Evolutionary conservation across 129 eudicot genomes (phyloP).

Genomic region (Scalesia atractyloides): DNA sequence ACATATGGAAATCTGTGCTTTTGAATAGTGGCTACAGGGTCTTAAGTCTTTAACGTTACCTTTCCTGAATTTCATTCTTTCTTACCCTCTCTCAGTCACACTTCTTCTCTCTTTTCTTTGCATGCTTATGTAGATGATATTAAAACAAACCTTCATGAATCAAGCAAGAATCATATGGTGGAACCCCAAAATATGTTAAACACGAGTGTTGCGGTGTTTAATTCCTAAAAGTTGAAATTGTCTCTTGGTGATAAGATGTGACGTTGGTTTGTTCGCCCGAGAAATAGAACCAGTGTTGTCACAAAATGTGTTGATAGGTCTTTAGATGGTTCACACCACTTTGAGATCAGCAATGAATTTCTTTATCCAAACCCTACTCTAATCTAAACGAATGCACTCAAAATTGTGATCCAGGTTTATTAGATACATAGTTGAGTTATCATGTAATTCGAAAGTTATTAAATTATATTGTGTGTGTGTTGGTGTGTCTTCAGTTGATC

Average conservation of each 20-base stretch:
- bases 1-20: slow-evolving; percentile 55
- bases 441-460: neutral
- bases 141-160: no score
- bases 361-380: no score
- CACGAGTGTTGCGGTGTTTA: neutral
- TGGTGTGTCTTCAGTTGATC: neutral
- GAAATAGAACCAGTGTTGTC: no score
- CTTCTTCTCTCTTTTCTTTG: slow-evolving; percentile 10
- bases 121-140: neutral
- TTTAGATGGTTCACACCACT: neutral
- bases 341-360: no score
- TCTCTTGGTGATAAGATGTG: neutral
- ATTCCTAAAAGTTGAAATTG: neutral
- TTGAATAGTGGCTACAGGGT: slow-evolving; percentile 28
- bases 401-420: neutral
- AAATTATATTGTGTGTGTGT: neutral
- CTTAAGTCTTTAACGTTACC: slow-evolving; percentile 24
- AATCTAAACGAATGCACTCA: no score
- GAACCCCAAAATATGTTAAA: neutral
- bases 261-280: no score
- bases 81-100: slow-evolving; percentile 23
- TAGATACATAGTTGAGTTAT: slow-evolving; percentile 9
- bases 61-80: neutral
- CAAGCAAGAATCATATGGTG: neutral
- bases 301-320: no score